Conservation (phyloP, 1,284 basidiomycete genomes). For the Irpex sp. region DNA sequence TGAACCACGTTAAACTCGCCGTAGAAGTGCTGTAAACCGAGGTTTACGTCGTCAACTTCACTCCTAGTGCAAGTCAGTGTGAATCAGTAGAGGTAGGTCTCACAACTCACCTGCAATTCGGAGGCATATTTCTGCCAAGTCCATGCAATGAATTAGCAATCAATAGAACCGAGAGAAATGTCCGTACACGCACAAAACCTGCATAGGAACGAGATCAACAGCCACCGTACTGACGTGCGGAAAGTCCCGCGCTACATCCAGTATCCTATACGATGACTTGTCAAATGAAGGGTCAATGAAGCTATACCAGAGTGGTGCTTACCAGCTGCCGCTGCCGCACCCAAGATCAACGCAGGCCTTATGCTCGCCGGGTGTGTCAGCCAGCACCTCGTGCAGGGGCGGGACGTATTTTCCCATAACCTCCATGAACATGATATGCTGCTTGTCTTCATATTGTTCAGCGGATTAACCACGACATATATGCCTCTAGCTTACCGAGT, state of each 20-base stretch:
- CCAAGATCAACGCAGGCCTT: slow-evolving; percentile 74
- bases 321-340: slow-evolving; percentile 78
- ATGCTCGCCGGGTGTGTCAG: slow-evolving; percentile 48
- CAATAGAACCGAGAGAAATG: background rate
- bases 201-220: slow-evolving; percentile 77
- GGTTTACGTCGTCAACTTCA: slow-evolving; percentile 80
- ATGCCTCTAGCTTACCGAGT: slow-evolving; percentile 45
- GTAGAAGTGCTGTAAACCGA: slow-evolving; percentile 77
- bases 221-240: slow-evolving; percentile 65
- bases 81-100: slow-evolving; percentile 4
- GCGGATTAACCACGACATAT: background rate
- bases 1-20: slow-evolving; percentile 74
- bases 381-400: slow-evolving; percentile 51
- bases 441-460: slow-evolving; percentile 44
- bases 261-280: slow-evolving; percentile 49
- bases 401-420: slow-evolving; percentile 65
- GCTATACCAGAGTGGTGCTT: slow-evolving; percentile 20
- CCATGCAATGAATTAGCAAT: slow-evolving; percentile 8
- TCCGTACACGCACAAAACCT: slow-evolving; percentile 49
- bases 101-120: slow-evolving; percentile 57
- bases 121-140: slow-evolving; percentile 51
- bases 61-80: slow-evolving; percentile 40
- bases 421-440: slow-evolving; percentile 61
- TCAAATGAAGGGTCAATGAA: slow-evolving; percentile 2
- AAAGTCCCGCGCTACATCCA: slow-evolving; percentile 69